Evolutionary conservation across 306 rosid species (phyloP), one percentile per base, ranked within the genome.

Genomic region (Cucurbita maxima): DNA sequence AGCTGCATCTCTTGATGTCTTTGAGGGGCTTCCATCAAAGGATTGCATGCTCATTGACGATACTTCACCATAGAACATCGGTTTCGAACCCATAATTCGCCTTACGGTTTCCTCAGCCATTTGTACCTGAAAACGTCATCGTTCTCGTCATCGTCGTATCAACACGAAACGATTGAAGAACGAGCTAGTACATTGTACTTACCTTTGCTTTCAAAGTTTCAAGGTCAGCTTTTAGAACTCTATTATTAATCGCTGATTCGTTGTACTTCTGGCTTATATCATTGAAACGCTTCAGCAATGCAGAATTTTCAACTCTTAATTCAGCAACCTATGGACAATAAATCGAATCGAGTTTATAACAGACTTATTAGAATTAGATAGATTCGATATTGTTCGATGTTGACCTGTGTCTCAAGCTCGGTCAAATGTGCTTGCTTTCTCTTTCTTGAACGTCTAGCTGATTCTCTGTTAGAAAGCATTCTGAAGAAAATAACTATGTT

Each of bases 401-500:
- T 53, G 18, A 87, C 97, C 92, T 88, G 88, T 48, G 90, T 86
- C 86, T 88, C 97, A 36, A 93, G 98, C 75, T 93, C 98, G 5
- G 83, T 82, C 85, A 93, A 77, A 90, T 93, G 98, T 58, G 98
- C 98, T 80, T 93, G 98, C 81, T 93, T 93, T 88, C 97, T 83
- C 81, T 93, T 80, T 78, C 98, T 90, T 44, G 98, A 93, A 73
- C 98, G 98, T 79, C 98, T 88, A 8, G 98, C 98, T 19, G 98
- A 93, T 82, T 93, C 98, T 82, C 98, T 88, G 62, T 93, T 93
- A 19, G 98, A 93, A 69, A 93, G 94, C 98, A 93, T 93, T 87
- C 98, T 93, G 84, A 55, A 90, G 84, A 18, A 66, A 43, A 43
- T 14, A 20, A 64, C 37, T 43, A 5, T 19, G 72, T 66, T 41